These are phyloP conservation scores for Haplosporangium sp. DNA, from an alignment of 371 early-diverging fungal species.

Conservation along the genomic window DNA sequence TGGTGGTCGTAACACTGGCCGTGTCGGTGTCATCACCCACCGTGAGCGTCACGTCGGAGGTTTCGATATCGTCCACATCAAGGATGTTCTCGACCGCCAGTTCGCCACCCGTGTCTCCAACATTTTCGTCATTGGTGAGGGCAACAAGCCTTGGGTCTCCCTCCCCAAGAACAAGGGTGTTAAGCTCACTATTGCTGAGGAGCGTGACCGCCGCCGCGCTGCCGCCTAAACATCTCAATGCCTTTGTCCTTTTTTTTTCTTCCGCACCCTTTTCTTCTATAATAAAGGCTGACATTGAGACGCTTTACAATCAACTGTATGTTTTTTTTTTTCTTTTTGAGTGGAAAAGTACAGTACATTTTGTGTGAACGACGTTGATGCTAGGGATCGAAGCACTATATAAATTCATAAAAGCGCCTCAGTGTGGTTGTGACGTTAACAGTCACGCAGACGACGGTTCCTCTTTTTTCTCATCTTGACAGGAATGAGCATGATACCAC, in stretches of 20 bases:
- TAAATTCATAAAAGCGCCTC: no score
- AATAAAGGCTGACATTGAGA: constrained; percentile 45
- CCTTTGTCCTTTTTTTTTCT: constrained; percentile 16
- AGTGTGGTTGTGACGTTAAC: constrained; percentile 6
- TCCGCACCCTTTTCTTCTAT: constrained; percentile 1
- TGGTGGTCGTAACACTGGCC: constrained; percentile 99
- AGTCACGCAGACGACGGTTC: background rate
- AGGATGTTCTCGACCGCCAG: constrained; percentile 86
- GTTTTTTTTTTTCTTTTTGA: background rate
- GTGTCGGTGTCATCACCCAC: constrained; percentile 98
- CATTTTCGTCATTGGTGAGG: constrained; percentile 94
- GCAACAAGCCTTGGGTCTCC: constrained; percentile 84
- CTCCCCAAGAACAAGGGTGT: constrained; percentile 98
- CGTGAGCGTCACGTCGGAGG: constrained; percentile 98
- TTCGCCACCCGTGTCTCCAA: constrained; percentile 93
- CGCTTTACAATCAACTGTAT: no score
- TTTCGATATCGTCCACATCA: constrained; percentile 95
- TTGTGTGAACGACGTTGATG: no score
- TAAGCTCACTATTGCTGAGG: constrained; percentile 97
- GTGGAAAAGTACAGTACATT: no score
- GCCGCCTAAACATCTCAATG: constrained; percentile 54
- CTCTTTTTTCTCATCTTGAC: no score
- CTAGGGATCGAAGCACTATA: no score
- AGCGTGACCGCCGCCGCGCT: constrained; percentile 91
- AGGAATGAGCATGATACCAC: no score